Evolutionary conservation across 1,284 basidiomycete genomes (phyloP).

Genomic region (Bjerkandera adusta): DNA sequence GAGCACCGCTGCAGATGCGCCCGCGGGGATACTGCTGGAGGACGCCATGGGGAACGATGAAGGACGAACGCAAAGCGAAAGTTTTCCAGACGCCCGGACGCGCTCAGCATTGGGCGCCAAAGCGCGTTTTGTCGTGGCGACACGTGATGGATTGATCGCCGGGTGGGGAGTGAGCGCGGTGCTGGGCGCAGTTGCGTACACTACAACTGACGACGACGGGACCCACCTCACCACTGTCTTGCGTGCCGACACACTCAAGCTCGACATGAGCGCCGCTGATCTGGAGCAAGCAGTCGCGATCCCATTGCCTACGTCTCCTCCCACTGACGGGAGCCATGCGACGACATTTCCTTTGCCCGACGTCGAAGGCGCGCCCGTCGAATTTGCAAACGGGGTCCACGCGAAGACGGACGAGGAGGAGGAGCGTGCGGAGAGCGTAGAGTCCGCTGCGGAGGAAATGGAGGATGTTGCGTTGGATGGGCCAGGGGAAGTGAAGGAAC

Average conservation of each 20-base stretch:
- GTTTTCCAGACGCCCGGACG: constrained; percentile 2
- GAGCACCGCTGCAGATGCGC: constrained; percentile 71
- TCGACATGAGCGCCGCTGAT: constrained; percentile 25
- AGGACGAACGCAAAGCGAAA: constrained; percentile 2
- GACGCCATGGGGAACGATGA: constrained; percentile 11
- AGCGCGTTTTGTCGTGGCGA: constrained; percentile 6
- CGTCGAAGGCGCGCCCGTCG: constrained; percentile 12
- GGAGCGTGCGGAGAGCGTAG: constrained; percentile 4
- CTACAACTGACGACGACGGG: constrained; percentile 11
- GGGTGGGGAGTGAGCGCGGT: constrained; percentile 9
- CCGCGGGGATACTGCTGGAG: constrained; percentile 42
- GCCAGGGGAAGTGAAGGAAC: background rate
- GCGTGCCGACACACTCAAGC: constrained; percentile 10
- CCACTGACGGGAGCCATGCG: constrained; percentile 22
- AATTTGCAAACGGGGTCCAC: constrained; percentile 18
- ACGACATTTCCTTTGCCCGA: constrained; percentile 15
- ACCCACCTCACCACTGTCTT: constrained; percentile 12
- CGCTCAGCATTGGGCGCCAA: constrained; percentile 7
- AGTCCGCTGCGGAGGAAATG: background rate
- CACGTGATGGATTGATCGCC: constrained; percentile 23
- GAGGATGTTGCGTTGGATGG: background rate
- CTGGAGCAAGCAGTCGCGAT: constrained; percentile 25
- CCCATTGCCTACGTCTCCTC: constrained; percentile 27
- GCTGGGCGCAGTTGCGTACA: constrained; percentile 1
- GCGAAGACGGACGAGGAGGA: background rate